These are phyloP conservation scores for Globisporangium acanthophoron DNA, from an alignment of 352 stramenopile species.

Conservation along the genomic window DNA sequence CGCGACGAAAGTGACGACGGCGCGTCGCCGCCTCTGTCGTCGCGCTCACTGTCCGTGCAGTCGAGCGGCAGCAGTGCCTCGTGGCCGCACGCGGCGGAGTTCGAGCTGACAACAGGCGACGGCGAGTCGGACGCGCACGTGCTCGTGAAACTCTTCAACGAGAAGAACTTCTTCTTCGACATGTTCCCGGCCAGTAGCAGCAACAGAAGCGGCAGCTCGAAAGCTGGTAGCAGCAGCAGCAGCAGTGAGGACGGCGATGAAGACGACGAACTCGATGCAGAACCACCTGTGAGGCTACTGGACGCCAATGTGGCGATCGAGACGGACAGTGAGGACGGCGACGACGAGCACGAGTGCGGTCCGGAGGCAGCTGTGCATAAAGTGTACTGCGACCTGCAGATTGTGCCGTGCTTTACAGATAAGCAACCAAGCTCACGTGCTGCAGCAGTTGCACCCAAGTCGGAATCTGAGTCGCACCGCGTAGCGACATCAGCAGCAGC, in stretches of 20 bases:
- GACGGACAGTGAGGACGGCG: constrained; percentile 28
- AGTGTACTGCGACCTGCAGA: background rate
- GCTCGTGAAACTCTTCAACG: constrained; percentile 51
- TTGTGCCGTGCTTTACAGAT: background rate
- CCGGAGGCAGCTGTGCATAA: background rate
- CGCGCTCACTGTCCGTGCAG: constrained; percentile 13
- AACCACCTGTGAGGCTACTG: background rate
- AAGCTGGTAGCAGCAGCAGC: constrained; percentile 4
- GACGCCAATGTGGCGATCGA: background rate
- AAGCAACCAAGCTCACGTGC: background rate
- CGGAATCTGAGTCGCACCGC: background rate
- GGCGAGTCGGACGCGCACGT: constrained; percentile 12
- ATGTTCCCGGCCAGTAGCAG: constrained; percentile 50
- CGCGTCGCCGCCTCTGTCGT: background rate
- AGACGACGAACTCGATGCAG: constrained; percentile 1
- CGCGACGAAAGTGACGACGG: background rate
- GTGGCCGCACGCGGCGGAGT: constrained; percentile 31
- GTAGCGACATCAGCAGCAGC: background rate
- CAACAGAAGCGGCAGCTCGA: constrained; percentile 3
- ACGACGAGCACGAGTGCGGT: background rate
- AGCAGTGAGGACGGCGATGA: background rate
- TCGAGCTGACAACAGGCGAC: constrained; percentile 26
- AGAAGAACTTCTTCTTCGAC: constrained; percentile 84
- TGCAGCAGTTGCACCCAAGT: background rate
- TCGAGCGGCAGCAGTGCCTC: constrained; percentile 22